A percentile compares a stretch with the other conserved stretches of the same genome.
Evolutionary conservation across 345 rosid genomes (phyloP).

Genomic region (Brassica incana): DNA sequence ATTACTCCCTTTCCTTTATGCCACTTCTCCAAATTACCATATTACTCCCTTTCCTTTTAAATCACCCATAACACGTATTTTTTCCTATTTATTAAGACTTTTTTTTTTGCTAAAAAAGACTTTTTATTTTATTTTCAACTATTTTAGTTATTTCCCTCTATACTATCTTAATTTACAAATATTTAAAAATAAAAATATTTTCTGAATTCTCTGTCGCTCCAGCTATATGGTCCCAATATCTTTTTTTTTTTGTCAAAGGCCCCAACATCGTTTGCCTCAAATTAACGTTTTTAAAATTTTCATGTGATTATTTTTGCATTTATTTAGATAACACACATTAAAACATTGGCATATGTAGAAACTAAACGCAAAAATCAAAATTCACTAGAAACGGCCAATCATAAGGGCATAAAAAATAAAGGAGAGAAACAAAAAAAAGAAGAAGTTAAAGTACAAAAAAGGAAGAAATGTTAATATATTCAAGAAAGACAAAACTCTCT

Average conservation of each 20-base stretch:
- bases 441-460: constrained; percentile 24
- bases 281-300: background rate
- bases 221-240: constrained; percentile 40
- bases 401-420: constrained; percentile 23
- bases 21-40: constrained; percentile 28
- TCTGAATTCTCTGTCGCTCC: constrained; percentile 35
- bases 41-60: constrained; percentile 28
- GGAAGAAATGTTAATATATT: constrained; percentile 26
- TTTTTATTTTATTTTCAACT: background rate
- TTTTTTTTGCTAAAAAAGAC: background rate
- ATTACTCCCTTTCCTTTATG: constrained; percentile 25
- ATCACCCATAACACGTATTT: background rate
- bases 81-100: background rate
- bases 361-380: background rate
- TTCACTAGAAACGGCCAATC: constrained; percentile 28
- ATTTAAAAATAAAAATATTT: background rate
- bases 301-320: constrained; percentile 21
- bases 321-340: background rate
- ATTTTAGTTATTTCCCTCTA: background rate
- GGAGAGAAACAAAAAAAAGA: constrained; percentile 2
- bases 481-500: constrained; percentile 41
- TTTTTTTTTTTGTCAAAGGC: constrained; percentile 20
- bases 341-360: constrained; percentile 10
- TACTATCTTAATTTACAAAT: background rate
- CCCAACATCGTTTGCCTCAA: constrained; percentile 34